Conservation (phyloP, 768 basidiomycete species). For the Naganishia kalamii region DNA sequence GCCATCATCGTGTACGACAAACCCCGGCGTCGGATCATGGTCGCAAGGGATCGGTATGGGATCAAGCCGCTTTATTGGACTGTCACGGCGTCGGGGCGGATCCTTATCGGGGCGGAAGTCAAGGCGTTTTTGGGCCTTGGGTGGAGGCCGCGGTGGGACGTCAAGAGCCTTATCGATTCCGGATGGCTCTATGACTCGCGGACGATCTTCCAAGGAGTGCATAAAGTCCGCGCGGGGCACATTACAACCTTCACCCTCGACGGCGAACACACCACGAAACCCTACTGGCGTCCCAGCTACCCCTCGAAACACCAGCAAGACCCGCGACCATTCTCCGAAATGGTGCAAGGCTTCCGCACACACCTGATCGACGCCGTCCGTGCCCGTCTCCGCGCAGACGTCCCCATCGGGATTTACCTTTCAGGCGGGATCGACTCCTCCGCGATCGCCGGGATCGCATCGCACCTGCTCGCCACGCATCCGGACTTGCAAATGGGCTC, state of each 20-base stretch:
- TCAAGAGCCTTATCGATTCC: slow-evolving; percentile 29
- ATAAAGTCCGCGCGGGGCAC: slow-evolving; percentile 38
- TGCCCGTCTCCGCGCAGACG: slow-evolving; percentile 36
- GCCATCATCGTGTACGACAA: slow-evolving; percentile 34
- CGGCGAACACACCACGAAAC: slow-evolving; percentile 23
- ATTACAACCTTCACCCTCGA: slow-evolving; percentile 29
- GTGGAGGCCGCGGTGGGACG: slow-evolving; percentile 40
- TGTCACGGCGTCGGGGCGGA: slow-evolving; percentile 12
- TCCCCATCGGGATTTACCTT: slow-evolving; percentile 40
- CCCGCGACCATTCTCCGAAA: slow-evolving; percentile 34
- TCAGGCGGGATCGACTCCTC: slow-evolving; percentile 39
- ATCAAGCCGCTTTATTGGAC: slow-evolving; percentile 42
- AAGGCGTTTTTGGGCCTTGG: slow-evolving; percentile 36
- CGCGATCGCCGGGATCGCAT: slow-evolving; percentile 36
- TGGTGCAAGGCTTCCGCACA: slow-evolving; percentile 29
- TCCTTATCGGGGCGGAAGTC: slow-evolving; percentile 36
- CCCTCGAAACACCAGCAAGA: slow-evolving; percentile 26
- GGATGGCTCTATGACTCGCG: slow-evolving; percentile 36
- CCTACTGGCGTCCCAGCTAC: slow-evolving; percentile 34
- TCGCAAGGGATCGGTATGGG: slow-evolving; percentile 38
- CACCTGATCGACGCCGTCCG: slow-evolving; percentile 32
- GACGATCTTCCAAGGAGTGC: slow-evolving; percentile 35
- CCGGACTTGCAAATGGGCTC: slow-evolving; percentile 31
- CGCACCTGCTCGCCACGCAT: slow-evolving; percentile 26
- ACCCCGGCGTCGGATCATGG: slow-evolving; percentile 24